A percentile compares a stretch with the other conserved stretches of the same genome.
Conservation (phyloP, 768 basidiomycete genomes). For the Macrocybe gigantea region DNA sequence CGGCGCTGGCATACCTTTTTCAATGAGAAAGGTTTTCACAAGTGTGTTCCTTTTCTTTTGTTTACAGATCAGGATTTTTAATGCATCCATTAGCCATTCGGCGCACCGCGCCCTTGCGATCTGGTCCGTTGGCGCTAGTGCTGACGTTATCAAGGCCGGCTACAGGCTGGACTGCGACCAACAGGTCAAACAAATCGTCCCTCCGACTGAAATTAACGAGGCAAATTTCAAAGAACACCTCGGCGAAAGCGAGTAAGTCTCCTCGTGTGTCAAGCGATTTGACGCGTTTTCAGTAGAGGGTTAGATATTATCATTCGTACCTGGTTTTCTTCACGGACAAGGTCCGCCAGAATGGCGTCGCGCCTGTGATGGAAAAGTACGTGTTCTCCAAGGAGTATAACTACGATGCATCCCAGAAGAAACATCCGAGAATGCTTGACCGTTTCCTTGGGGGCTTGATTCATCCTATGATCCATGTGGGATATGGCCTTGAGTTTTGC, state of each 20-base stretch:
- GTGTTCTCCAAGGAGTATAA: slow-evolving; percentile 48
- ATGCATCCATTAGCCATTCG: slow-evolving; percentile 32
- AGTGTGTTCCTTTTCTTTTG: slow-evolving; percentile 20
- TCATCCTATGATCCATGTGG: slow-evolving; percentile 64
- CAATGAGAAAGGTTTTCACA: slow-evolving; percentile 33
- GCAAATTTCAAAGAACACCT: slow-evolving; percentile 48
- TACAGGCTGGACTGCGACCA: slow-evolving; percentile 25
- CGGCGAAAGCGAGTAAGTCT: slow-evolving; percentile 26
- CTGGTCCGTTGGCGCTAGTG: slow-evolving; percentile 52
- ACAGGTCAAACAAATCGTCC: slow-evolving; percentile 26
- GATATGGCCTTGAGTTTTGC: slow-evolving; percentile 60
- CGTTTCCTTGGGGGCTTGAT: slow-evolving; percentile 51
- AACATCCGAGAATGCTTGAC: slow-evolving; percentile 38
- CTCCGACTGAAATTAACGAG: slow-evolving; percentile 36
- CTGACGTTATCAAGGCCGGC: slow-evolving; percentile 25
- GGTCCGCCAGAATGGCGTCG: slow-evolving; percentile 32
- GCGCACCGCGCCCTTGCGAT: slow-evolving; percentile 54
- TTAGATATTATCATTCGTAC: slow-evolving; percentile 37
- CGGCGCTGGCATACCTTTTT: slow-evolving; percentile 52
- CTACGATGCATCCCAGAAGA: slow-evolving; percentile 20
- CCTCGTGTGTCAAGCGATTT: no score
- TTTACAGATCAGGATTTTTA: slow-evolving; percentile 20
- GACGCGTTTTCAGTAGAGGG: no score
- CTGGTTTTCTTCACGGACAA: slow-evolving; percentile 47
- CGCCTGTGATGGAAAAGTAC: slow-evolving; percentile 44